phyloP scores from a whole-genome alignment of 306 rosid genomes.

The Argentina anserina region DNA sequence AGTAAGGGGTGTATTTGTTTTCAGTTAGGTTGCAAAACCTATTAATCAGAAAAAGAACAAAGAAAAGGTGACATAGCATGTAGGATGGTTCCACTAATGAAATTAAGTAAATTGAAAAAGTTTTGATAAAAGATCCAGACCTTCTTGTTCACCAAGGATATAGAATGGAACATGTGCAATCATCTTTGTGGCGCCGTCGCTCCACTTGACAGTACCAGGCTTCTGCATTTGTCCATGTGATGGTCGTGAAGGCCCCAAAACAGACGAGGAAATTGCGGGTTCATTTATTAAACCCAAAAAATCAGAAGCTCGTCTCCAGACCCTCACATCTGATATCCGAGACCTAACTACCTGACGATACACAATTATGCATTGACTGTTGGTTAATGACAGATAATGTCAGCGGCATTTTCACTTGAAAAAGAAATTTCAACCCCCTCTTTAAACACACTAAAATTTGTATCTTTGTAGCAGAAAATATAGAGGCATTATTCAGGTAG shows the following conservation, averaged over 20 bases:
- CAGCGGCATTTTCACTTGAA: not conserved
- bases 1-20: not conserved
- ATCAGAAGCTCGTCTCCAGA: slow-evolving; percentile 88
- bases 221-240: slow-evolving; percentile 45
- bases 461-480: not conserved
- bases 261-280: slow-evolving; percentile 78
- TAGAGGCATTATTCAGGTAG: not conserved
- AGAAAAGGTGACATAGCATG: not conserved
- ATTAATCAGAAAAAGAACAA: no score
- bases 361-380: slow-evolving; percentile 6
- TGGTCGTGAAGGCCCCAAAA: slow-evolving; percentile 82
- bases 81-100: not conserved
- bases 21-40: no score
- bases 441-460: not conserved
- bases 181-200: slow-evolving; percentile 76
- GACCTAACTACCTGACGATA: slow-evolving; percentile 78
- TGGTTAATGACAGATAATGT: not conserved
- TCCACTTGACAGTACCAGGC: slow-evolving; percentile 85
- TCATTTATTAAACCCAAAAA: slow-evolving; percentile 86
- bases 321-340: slow-evolving; percentile 74
- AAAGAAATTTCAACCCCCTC: not conserved
- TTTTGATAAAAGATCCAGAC: slow-evolving; percentile 26
- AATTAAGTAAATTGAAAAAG: not conserved
- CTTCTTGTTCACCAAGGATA: slow-evolving; percentile 80
- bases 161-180: slow-evolving; percentile 88